These are phyloP conservation scores for Takakia lepidozioides DNA, from an alignment of 225 moss, liverwort and hornwort genomes.

Conservation along the genomic window DNA sequence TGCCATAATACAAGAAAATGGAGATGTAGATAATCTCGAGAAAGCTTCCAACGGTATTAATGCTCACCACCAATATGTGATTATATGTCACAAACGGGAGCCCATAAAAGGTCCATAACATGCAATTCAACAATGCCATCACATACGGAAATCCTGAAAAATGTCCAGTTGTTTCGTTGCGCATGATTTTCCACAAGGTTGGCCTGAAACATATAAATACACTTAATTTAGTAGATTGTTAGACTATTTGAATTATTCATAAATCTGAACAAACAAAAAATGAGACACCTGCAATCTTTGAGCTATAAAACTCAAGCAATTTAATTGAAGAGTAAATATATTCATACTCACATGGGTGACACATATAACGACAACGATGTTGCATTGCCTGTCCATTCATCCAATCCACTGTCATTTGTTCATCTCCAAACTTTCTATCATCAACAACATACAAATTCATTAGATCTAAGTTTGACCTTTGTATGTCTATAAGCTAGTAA, in stretches of 20 bases:
- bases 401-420: too few species aligned
- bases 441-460: too few species aligned
- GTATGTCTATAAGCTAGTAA: too few species aligned
- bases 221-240: background rate
- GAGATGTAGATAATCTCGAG: background rate
- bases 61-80: background rate
- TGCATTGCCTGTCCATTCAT: conserved; percentile 6
- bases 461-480: too few species aligned
- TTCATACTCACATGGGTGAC: conserved; percentile 4
- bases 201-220: background rate
- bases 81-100: conserved; percentile 1
- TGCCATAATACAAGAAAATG: background rate
- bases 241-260: background rate
- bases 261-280: background rate
- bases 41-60: conserved; percentile 1
- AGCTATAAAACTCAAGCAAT: background rate
- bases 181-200: background rate
- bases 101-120: conserved; percentile 6
- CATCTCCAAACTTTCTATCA: too few species aligned
- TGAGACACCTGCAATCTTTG: background rate
- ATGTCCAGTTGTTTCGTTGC: background rate
- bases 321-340: background rate
- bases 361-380: background rate
- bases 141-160: conserved; percentile 3
- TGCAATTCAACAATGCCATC: conserved; percentile 5